These are phyloP conservation scores for Cordyceps javanica DNA, from an alignment of 2,329 filamentous ascomycete species.

Conservation along the genomic window DNA sequence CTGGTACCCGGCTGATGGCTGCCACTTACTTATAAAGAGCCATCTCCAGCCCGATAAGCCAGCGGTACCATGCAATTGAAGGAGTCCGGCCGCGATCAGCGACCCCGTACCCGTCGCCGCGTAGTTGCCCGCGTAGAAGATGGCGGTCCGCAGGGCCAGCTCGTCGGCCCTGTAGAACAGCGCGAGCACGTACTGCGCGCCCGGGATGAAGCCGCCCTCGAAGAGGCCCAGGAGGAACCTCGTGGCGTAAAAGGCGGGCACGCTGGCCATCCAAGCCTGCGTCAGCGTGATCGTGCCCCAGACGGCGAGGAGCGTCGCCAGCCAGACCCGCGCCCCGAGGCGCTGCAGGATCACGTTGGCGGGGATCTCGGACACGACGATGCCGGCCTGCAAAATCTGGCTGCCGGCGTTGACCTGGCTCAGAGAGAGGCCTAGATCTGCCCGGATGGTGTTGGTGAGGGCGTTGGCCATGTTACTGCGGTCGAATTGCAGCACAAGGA, in stretches of 20 bases:
- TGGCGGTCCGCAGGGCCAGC: constrained; percentile 22
- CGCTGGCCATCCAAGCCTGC: constrained; percentile 23
- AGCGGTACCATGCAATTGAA: too few relatives aligned
- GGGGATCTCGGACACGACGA: constrained; percentile 37
- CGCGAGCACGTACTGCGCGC: constrained; percentile 26
- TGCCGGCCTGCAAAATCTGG: constrained; percentile 44
- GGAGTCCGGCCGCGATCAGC: too few relatives aligned
- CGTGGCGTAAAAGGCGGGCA: constrained; percentile 19
- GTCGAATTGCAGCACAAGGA: constrained; percentile 29
- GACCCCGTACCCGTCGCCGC: too few relatives aligned
- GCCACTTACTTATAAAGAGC: too few relatives aligned
- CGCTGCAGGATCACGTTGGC: constrained; percentile 25
- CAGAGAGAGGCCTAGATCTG: constrained; percentile 42
- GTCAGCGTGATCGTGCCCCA: constrained; percentile 25
- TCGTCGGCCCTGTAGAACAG: constrained; percentile 25
- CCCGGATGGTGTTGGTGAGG: constrained; percentile 43
- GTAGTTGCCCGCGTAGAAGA: constrained; percentile 25
- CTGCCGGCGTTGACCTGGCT: constrained; percentile 46
- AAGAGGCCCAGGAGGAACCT: constrained; percentile 26
- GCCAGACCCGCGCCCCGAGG: constrained; percentile 23
- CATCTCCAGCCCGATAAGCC: constrained; percentile 26
- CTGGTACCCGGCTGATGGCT: too few relatives aligned
- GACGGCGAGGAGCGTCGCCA: constrained; percentile 24
- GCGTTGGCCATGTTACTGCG: constrained; percentile 42
- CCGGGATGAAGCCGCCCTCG: constrained; percentile 27